Conservation (phyloP, 2,329 filamentous ascomycete genomes). For the Neofusicoccum parvum region DNA sequence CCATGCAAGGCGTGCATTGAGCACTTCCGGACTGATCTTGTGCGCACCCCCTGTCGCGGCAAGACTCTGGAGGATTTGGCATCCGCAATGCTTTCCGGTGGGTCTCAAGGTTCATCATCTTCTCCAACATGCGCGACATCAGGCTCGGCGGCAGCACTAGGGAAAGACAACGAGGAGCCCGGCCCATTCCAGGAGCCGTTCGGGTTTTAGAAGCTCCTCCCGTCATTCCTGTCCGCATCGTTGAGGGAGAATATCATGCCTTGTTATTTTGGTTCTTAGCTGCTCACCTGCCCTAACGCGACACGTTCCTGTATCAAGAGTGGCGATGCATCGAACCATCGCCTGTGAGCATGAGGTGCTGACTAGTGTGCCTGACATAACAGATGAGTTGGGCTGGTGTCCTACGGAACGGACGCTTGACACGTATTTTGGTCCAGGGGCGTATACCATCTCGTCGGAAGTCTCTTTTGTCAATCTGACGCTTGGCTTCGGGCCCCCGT, state of each 20-base stretch:
- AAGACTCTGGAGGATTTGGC: slow-evolving; percentile 22
- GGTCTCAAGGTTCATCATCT: slow-evolving; percentile 13
- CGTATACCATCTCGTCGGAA: slow-evolving; percentile 26
- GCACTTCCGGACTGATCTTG: slow-evolving; percentile 39
- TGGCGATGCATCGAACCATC: neutral
- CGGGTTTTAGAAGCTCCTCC: neutral
- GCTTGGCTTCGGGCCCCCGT: slow-evolving; percentile 37
- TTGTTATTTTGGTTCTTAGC: neutral
- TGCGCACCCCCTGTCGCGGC: slow-evolving; percentile 41
- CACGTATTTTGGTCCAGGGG: slow-evolving; percentile 28
- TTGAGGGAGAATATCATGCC: neutral
- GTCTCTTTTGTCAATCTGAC: slow-evolving; percentile 35
- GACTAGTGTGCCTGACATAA: neutral
- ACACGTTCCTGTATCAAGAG: neutral
- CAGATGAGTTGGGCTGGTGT: slow-evolving; percentile 38
- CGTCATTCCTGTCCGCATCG: neutral
- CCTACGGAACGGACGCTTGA: slow-evolving; percentile 34
- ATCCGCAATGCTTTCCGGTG: slow-evolving; percentile 12
- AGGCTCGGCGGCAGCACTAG: neutral
- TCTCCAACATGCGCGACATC: neutral
- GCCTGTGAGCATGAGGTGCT: neutral
- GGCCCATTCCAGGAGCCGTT: neutral
- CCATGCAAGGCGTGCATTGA: slow-evolving; percentile 43
- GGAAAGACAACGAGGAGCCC: neutral
- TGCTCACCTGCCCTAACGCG: neutral